A percentile compares a stretch with the other conserved stretches of the same genome.
phyloP scores from a whole-genome alignment of 805 yeast species.

The Lipomyces oligophaga region DNA sequence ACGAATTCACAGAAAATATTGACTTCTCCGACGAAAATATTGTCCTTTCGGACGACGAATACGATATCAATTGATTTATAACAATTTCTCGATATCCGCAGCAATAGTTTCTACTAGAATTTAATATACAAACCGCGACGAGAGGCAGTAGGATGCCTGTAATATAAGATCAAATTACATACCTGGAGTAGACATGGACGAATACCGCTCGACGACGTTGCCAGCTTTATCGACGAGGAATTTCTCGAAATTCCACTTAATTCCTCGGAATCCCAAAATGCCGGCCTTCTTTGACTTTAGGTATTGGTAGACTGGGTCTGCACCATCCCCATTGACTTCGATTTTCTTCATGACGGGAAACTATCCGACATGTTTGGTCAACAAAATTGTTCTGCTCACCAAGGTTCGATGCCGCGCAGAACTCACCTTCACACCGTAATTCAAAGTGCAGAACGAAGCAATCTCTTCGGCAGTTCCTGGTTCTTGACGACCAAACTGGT shows the following conservation, averaged over 20 bases:
- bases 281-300: constrained; percentile 62
- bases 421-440: constrained; percentile 69
- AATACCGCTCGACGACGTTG: constrained; percentile 54
- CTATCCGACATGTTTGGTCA: neutral
- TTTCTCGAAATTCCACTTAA: constrained; percentile 79
- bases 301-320: constrained; percentile 76
- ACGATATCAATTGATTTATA: neutral
- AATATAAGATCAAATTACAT: neutral
- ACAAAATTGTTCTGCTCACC: neutral
- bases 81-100: constrained; percentile 13
- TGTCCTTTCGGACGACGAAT: too few relatives aligned
- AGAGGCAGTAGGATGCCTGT: neutral
- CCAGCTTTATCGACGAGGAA: constrained; percentile 60
- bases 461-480: constrained; percentile 61
- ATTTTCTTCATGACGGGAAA: constrained; percentile 86
- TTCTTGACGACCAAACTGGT: constrained; percentile 82
- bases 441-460: constrained; percentile 64
- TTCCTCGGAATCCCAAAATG: constrained; percentile 62
- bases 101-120: constrained; percentile 6
- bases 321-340: constrained; percentile 80
- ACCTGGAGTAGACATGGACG: constrained; percentile 65
- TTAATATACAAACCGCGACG: neutral
- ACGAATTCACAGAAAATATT: too few relatives aligned
- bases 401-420: neutral
- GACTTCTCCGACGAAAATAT: too few relatives aligned